Base-by-base conservation (phyloP, 2,329 filamentous ascomycete species). In the Paraconiothyrium brasiliense region DNA sequence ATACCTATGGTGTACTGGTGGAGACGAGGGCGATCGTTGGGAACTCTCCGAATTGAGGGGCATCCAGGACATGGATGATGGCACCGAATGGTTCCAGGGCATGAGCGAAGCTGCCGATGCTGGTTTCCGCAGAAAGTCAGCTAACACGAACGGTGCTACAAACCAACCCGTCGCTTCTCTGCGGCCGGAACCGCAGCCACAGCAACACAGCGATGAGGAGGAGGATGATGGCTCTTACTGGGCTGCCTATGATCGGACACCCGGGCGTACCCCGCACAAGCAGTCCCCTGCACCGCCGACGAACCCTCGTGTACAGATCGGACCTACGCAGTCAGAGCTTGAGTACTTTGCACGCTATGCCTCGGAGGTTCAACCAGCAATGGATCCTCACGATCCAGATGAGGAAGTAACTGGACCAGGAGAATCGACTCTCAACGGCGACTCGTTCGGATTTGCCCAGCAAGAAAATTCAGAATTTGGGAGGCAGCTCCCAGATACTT, bases 311-410 rank as follows among this genome's bases (percentile, higher is more conserved):
- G 78, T 68, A 9, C 75, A 78, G 70, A 66, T 67, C 62, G 74
- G 66, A 61, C 78, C 67, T 32, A 75, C 70, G 57, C 75, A 79
- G 7, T 74, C 84, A 54, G 91, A 94, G 64, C 87, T 90, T 50
- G 88, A 88, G 47, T 94, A 94, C 77, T 94, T 88, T 76, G 87
- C 90, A 20, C 88, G 90, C 73, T 94, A 95, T 76, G 89, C 91
- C 69, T 71, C 73, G n/a, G 83, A 87, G 65, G 91, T 94, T 9
- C 92, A 94, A 74, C 91, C 92, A 2, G 91, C 91, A 35, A 88
- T 94, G 83, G 92, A 94, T 77, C 88, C 87, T 59, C 89, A 94
- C 75, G 91, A 94, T 67, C 91, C 91, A n/a, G 90, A 93, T 69
- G 91, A 93, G 79, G 89, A 81, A 47, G 73, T 77, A 22, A 72